Conservation (phyloP, 139 green algal species). For the Chlorella sp. region DNA sequence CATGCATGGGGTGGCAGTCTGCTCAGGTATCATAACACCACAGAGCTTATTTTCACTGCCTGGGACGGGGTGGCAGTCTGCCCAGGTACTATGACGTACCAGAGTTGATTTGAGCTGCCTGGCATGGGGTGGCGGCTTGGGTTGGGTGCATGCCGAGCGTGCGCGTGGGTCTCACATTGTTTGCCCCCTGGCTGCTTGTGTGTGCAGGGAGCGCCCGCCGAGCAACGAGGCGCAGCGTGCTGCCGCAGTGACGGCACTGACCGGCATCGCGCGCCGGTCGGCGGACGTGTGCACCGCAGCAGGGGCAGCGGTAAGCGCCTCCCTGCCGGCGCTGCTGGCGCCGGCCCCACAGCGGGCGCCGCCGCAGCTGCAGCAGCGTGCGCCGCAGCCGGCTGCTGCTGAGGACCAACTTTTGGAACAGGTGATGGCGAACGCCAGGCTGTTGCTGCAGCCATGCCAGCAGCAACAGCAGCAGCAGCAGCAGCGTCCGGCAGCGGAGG, state of each 20-base stretch:
- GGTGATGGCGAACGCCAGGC: no score
- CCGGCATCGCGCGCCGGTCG: not conserved
- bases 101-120: not conserved
- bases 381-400: not conserved
- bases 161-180: no score
- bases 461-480: not conserved
- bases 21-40: no score
- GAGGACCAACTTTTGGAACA: no score
- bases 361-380: not conserved
- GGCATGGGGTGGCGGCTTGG: not conserved
- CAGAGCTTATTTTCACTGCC: not conserved
- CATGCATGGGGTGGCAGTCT: not conserved
- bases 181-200: not conserved
- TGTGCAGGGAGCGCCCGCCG: conserved; percentile 21
- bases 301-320: not conserved
- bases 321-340: conserved; percentile 10
- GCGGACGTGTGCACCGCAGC: not conserved
- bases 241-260: not conserved
- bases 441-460: not conserved
- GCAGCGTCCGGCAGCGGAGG: not conserved
- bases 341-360: not conserved
- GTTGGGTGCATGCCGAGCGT: not conserved
- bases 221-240: conserved; percentile 26
- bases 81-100: no score
- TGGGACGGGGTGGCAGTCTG: not conserved